These are phyloP conservation scores for Strigomonas oncopelti DNA, from an alignment of 208 protist genomes.

Conservation along the genomic window DNA sequence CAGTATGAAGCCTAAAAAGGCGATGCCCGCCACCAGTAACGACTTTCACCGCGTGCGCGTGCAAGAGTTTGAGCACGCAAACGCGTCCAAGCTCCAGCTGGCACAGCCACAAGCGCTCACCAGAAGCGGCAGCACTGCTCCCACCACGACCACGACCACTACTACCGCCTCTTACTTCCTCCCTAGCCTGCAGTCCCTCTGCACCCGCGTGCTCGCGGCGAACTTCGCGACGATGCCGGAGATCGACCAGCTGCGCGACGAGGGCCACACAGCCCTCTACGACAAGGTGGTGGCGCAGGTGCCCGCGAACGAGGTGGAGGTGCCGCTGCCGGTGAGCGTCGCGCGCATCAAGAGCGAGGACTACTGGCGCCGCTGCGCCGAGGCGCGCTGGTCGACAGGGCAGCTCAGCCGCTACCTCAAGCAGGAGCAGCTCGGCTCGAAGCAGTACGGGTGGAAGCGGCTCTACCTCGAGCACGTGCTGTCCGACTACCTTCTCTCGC, in stretches of 20 bases:
- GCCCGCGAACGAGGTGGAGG: conserved; percentile 29
- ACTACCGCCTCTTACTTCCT: conserved; percentile 66
- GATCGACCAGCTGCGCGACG: conserved; percentile 53
- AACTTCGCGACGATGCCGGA: conserved; percentile 54
- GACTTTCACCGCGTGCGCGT: conserved; percentile 69
- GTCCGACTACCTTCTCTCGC: conserved; percentile 62
- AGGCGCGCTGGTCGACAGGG: conserved; percentile 75
- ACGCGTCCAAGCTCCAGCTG: conserved; percentile 16
- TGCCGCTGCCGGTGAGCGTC: conserved; percentile 56
- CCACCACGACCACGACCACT: conserved; percentile 26
- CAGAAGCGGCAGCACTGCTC: neutral
- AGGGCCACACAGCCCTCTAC: conserved; percentile 45
- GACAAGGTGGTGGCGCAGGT: conserved; percentile 64
- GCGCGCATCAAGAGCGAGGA: conserved; percentile 34
- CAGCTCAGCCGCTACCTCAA: conserved; percentile 58
- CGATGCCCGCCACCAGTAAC: conserved; percentile 21
- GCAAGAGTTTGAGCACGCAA: conserved; percentile 37
- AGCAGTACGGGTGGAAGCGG: conserved; percentile 76
- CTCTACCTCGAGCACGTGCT: conserved; percentile 80
- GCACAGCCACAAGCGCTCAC: conserved; percentile 1
- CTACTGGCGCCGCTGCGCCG: conserved; percentile 72
- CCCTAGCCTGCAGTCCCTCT: conserved; percentile 68
- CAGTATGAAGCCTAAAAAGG: conserved; percentile 12
- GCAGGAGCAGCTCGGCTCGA: conserved; percentile 25
- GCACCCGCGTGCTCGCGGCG: conserved; percentile 61